Evolutionary conservation across 495 filamentous ascomycete genomes (phyloP).

Genomic region (Saxophila tyrrhenica): DNA sequence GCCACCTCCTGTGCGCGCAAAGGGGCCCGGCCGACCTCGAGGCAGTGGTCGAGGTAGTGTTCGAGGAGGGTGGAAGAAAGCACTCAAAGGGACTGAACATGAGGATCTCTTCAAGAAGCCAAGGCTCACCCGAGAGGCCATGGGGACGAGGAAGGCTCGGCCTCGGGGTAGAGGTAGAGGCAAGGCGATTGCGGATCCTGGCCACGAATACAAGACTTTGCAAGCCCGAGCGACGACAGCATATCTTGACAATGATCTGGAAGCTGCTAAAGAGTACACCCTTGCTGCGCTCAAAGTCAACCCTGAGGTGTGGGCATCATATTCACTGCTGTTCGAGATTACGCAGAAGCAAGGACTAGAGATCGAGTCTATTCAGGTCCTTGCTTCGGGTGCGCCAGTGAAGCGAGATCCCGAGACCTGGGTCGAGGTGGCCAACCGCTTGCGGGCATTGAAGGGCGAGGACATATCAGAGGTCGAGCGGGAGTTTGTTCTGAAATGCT

Average conservation of each 20-base stretch:
- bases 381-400: conserved; percentile 61
- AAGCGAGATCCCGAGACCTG: conserved; percentile 56
- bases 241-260: conserved; percentile 42
- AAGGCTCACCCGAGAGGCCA: not conserved
- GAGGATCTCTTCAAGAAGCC: not conserved
- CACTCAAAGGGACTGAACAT: conserved; percentile 10
- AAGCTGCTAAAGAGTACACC: conserved; percentile 49
- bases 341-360: conserved; percentile 56
- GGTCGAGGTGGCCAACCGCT: conserved; percentile 55
- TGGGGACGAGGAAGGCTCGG: not conserved
- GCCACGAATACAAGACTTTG: conserved; percentile 12
- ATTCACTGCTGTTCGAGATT: conserved; percentile 63
- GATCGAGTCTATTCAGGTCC: conserved; percentile 53
- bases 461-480: conserved; percentile 9
- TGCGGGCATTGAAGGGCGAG: conserved; percentile 49
- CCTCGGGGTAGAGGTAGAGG: conserved; percentile 2
- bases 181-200: conserved; percentile 9
- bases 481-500: conserved; percentile 53
- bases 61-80: conserved; percentile 13
- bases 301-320: conserved; percentile 70
- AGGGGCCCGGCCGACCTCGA: not conserved
- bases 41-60: not conserved
- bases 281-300: conserved; percentile 66
- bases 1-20: not conserved
- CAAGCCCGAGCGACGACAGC: conserved; percentile 16